Evolutionary conservation across 2,329 filamentous ascomycete species (phyloP), one percentile per base, ranked within the genome.

Genomic region (Stagonosporopsis rhizophila): DNA sequence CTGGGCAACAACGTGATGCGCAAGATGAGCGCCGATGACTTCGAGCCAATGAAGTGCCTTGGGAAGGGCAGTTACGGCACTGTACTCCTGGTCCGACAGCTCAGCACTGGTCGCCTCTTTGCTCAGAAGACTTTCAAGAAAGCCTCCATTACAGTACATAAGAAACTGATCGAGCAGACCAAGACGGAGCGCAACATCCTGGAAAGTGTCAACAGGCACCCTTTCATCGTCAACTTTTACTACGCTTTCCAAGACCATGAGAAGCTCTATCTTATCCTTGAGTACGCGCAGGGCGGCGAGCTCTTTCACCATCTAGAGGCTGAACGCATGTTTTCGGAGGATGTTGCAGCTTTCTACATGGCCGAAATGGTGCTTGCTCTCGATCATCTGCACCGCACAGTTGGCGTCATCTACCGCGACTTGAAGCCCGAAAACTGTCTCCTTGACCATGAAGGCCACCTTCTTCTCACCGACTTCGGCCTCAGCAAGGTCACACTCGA

Each of bases 101-200:
- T 87, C 46, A 80, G 86, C 27, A 97, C 93, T 2, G 95, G 95
- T 38, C 88, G 91, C 39, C 85, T 99, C 5, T 99, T 93, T 71
- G 96, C 95, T 0, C 96, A 99, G 80, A 99, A 99, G 81, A 94
- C 98, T 78, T 95, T 99, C 79, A 95, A 94, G 76, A 99, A 99
- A 79, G 95, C 96, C 0, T 96, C 92, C 8, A 81, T 99, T 48
- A 92, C 93, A 0, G 91, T 99, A 35, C 93, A 97, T 78, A 97
- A 96, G 83, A 92, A 93, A 75, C 85, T 98, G 28, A 87, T 99
- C 46, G 93, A 98, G 79, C 95, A 98, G 80, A 98, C 95, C 54
- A 96, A 96, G 82, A 98, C 94, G 2, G 95, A 99, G 80, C 90
- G 95, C 45, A 88, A 89, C 68, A 96, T 99, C 51, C 83, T 99